Percentiles rank a stretch among this genome's conserved stretches.
Evolutionary conservation across 306 rosid species (phyloP).

Genomic region (Elaeagnus macrophylla): DNA sequence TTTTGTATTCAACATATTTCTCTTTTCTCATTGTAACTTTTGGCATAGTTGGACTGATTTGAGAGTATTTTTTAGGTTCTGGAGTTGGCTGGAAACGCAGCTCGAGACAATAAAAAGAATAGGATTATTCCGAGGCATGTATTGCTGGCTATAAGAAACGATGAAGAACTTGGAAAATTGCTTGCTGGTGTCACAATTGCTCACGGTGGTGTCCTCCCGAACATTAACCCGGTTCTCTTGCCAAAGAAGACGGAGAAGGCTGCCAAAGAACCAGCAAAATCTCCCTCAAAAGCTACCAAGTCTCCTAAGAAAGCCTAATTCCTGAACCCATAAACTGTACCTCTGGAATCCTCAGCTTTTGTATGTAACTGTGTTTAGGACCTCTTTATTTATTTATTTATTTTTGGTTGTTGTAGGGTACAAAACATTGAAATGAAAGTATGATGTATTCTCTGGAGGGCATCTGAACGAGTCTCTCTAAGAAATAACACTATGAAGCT

Average conservation of each 20-base stretch:
- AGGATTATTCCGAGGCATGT: slow-evolving; percentile 71
- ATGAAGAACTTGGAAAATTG: too few relatives aligned
- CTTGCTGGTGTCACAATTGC: slow-evolving; percentile 81
- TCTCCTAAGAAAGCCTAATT: slow-evolving; percentile 65
- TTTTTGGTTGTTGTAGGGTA: too few relatives aligned
- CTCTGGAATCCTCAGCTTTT: slow-evolving; percentile 3
- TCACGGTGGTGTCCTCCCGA: slow-evolving; percentile 79
- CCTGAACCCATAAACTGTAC: not conserved
- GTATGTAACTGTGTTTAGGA: slow-evolving; percentile 30
- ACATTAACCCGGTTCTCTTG: slow-evolving; percentile 65
- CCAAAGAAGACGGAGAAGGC: slow-evolving; percentile 56
- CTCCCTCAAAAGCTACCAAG: slow-evolving; percentile 56
- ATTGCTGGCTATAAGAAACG: slow-evolving; percentile 67
- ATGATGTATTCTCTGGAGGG: too few relatives aligned
- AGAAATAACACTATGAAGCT: too few relatives aligned
- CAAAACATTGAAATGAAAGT: too few relatives aligned
- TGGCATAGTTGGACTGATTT: too few relatives aligned
- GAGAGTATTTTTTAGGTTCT: slow-evolving; percentile 63
- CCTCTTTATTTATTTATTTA: too few relatives aligned
- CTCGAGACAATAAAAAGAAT: slow-evolving; percentile 77
- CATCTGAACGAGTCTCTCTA: too few relatives aligned
- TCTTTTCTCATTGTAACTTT: too few relatives aligned
- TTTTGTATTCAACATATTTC: too few relatives aligned
- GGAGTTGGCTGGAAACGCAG: slow-evolving; percentile 91
- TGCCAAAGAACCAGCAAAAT: slow-evolving; percentile 41